Evolutionary conservation across 164 flowering plant genomes (phyloP), one percentile per base, ranked within the genome.

Genomic region (Annona squamosa): DNA sequence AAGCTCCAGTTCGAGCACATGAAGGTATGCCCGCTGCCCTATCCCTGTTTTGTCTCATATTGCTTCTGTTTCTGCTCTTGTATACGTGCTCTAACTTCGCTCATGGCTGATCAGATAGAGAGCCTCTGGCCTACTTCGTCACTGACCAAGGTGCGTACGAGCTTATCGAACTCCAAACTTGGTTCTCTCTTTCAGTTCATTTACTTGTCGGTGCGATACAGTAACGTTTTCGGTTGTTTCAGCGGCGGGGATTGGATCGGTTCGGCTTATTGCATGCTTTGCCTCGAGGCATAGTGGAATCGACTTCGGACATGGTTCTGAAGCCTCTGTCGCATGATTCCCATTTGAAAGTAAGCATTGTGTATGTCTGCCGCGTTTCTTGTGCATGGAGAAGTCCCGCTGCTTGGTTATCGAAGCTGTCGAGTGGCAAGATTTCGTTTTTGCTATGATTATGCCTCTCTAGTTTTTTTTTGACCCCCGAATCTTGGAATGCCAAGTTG

Each of bases 261-360:
- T 18, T 74, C 3, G 57, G 46, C 26, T 69, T 45, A 4, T 69
- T 61, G 7, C 65, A 47, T 2, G 62, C 63, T 75, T 71, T 78
- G 63, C 77, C 77, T 48, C 72, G 66, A n/a, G 80, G 75, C n/a
- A 74, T 78, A 44, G 72, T 78, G 17, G 75, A 72, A 63, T 76
- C 75, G 41, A 72, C 71, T 19, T 76, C 79, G 46, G 77, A 78
- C 63, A 57, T 78, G 77, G 77, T 71, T 37, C 68, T 78, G 65
- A 78, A 74, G 64, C 48, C 72, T 19, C 75, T 75, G 46, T 67
- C 75, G 80, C 18, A 71, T 2, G 63, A n/a, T 64, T 68, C 74
- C 48, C 71, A 65, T 41, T 78, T 78, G 13, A 73, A 74, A 71
- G 80, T 77, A 77, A 74, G 62, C 26, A 69, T 48, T 52, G 57